These are phyloP conservation scores for Collybiopsis confluens DNA, from an alignment of 768 basidiomycete genomes.

Conservation along the genomic window DNA sequence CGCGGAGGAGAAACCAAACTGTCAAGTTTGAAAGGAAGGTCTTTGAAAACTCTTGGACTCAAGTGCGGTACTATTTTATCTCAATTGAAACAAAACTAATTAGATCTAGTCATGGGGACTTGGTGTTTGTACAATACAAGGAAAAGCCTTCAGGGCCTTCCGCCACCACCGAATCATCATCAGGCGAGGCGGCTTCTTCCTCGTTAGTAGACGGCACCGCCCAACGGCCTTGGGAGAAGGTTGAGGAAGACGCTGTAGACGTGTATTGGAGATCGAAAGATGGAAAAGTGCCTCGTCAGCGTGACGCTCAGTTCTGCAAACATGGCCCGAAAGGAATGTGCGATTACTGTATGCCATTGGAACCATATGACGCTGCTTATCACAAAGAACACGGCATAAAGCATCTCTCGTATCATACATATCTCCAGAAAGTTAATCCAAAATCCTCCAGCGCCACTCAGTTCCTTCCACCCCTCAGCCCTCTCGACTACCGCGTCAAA, in stretches of 20 bases:
- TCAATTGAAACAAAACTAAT: background rate
- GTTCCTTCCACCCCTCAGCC: constrained; percentile 65
- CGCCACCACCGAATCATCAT: constrained; percentile 21
- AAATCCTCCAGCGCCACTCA: constrained; percentile 57
- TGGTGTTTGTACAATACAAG: constrained; percentile 82
- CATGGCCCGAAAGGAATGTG: constrained; percentile 98
- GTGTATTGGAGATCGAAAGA: constrained; percentile 77
- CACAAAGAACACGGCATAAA: constrained; percentile 91
- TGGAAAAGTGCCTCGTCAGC: constrained; percentile 82
- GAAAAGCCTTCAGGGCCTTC: constrained; percentile 30
- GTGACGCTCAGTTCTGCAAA: constrained; percentile 86
- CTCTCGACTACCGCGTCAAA: constrained; percentile 81
- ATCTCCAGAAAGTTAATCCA: constrained; percentile 79
- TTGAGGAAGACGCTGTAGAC: constrained; percentile 82
- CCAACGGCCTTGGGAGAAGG: constrained; percentile 67
- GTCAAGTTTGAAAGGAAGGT: constrained; percentile 59
- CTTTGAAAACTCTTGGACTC: constrained; percentile 69
- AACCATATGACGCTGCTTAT: constrained; percentile 91
- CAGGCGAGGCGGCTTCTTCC: constrained; percentile 14
- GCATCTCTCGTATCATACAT: constrained; percentile 94
- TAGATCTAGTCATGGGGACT: constrained; percentile 78
- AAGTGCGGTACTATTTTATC: constrained; percentile 47
- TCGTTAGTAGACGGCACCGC: constrained; percentile 24
- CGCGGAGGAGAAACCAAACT: constrained; percentile 76
- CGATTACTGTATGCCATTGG: constrained; percentile 98